Evolutionary conservation across 2,329 filamentous ascomycete genomes (phyloP).

Genomic region (Ceratocystis alfenasii): DNA sequence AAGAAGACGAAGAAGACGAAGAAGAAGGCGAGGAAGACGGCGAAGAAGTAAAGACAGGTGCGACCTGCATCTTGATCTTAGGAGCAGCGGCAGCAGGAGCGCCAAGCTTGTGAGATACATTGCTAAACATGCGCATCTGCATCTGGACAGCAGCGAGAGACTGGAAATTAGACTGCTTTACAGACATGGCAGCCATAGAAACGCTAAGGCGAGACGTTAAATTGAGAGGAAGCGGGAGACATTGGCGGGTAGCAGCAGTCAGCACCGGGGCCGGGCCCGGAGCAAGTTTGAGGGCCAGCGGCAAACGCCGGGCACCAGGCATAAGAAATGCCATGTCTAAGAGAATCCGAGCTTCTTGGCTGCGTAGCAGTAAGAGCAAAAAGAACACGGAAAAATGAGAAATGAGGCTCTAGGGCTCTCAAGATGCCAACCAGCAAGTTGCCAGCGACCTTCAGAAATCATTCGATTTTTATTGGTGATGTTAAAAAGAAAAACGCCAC

Average conservation of each 20-base stretch:
- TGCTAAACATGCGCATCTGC: slow-evolving; percentile 19
- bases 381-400: neutral
- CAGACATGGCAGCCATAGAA: neutral
- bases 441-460: slow-evolving; percentile 13
- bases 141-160: slow-evolving; percentile 9
- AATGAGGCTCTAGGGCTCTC: neutral
- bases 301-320: slow-evolving; percentile 21
- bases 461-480: slow-evolving; percentile 18
- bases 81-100: slow-evolving; percentile 1
- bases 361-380: neutral
- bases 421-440: neutral
- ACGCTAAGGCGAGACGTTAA: neutral
- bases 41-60: slow-evolving; percentile 10
- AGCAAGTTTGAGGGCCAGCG: slow-evolving; percentile 12
- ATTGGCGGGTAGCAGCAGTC: slow-evolving; percentile 6
- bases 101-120: slow-evolving; percentile 10
- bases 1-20: slow-evolving; percentile 3
- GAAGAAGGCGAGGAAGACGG: neutral
- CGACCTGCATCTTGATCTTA: neutral
- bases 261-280: slow-evolving; percentile 1
- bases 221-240: slow-evolving; percentile 10
- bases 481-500: slow-evolving; percentile 13
- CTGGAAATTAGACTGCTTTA: neutral
- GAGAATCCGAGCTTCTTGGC: neutral
- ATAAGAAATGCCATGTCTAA: slow-evolving; percentile 20